Percentiles rank a stretch among this genome's conserved stretches.
These are phyloP conservation scores for Erythrophleum ivorense DNA, from an alignment of 331 rosid species.

Conservation along the genomic window DNA sequence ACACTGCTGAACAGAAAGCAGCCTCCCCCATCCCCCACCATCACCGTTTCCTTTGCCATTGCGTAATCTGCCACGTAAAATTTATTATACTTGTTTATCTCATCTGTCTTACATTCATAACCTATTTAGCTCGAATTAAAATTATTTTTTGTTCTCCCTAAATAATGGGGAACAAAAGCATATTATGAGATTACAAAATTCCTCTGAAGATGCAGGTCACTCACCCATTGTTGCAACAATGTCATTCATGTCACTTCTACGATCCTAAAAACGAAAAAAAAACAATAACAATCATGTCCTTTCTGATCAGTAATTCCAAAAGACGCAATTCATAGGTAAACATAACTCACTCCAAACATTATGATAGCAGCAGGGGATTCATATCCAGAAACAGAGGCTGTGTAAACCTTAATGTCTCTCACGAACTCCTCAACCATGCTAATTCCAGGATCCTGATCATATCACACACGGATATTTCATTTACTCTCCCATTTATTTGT, in stretches of 20 bases:
- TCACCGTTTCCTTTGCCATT: slow-evolving; percentile 19
- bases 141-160: too few species aligned
- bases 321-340: not conserved
- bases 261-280: not conserved
- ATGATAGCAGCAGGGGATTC: slow-evolving; percentile 52
- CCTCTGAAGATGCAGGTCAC: not conserved
- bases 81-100: not conserved
- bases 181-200: not conserved
- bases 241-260: slow-evolving; percentile 11
- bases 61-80: slow-evolving; percentile 24
- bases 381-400: slow-evolving; percentile 47
- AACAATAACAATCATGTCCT: not conserved
- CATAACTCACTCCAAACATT: slow-evolving; percentile 57
- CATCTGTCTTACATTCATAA: too few species aligned
- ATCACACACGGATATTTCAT: not conserved
- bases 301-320: not conserved
- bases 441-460: slow-evolving; percentile 31
- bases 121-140: too few species aligned
- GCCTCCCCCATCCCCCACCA: slow-evolving; percentile 40
- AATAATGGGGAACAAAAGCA: not conserved
- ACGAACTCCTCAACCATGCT: slow-evolving; percentile 41
- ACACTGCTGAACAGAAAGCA: slow-evolving; percentile 30
- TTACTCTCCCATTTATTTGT: not conserved
- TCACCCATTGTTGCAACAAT: slow-evolving; percentile 22
- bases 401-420: slow-evolving; percentile 42